Evolutionary conservation across 108 stramenopile species (phyloP).

Genomic region (Parietichytrium sp.): DNA sequence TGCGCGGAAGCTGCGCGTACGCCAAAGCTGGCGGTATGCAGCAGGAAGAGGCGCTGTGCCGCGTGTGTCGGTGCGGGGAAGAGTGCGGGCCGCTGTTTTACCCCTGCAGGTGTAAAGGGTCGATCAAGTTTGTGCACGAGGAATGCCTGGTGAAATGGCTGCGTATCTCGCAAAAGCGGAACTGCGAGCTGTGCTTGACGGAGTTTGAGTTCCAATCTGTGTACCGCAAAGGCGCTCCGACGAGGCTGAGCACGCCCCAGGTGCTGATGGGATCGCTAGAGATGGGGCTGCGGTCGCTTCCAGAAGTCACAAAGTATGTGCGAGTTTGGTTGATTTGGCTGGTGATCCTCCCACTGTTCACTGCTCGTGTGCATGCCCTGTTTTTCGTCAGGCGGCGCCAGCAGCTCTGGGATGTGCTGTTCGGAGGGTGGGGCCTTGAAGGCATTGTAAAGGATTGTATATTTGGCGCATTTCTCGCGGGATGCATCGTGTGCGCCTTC

Average conservation of each 20-base stretch:
- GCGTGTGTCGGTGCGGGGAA: constrained; percentile 18
- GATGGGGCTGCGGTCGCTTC: neutral
- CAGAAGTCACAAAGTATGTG: neutral
- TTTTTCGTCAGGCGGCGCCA: neutral
- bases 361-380: neutral
- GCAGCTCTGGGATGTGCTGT: neutral
- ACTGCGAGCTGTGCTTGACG: constrained; percentile 78
- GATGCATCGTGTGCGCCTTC: constrained; percentile 11
- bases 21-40: too few species aligned
- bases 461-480: neutral
- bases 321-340: neutral
- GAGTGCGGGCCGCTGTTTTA: constrained; percentile 62
- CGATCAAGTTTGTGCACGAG: constrained; percentile 83
- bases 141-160: constrained; percentile 84
- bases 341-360: constrained; percentile 5
- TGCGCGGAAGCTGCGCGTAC: too few species aligned
- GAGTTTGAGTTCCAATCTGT: constrained; percentile 77
- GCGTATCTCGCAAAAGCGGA: constrained; percentile 64
- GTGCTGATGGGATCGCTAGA: constrained; percentile 58
- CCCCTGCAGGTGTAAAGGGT: constrained; percentile 84
- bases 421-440: neutral
- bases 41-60: constrained; percentile 25
- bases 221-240: constrained; percentile 75
- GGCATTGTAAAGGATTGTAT: neutral
- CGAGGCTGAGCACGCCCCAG: constrained; percentile 65